phyloP scores from a whole-genome alignment of 192 early-diverging fungal species.

The Lobulomyces angularis region DNA sequence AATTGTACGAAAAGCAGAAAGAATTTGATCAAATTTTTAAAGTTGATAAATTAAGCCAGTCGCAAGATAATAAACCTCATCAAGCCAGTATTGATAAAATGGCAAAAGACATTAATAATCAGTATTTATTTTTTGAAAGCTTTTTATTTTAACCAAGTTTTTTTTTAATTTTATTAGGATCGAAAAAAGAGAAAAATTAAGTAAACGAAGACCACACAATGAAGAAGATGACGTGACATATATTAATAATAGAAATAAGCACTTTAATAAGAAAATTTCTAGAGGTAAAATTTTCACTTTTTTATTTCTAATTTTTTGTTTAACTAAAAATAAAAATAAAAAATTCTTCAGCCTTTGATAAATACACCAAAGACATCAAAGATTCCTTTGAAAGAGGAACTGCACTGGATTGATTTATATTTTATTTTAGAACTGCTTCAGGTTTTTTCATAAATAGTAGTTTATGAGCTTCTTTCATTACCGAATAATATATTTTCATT shows the following conservation, averaged over 20 bases:
- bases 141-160: conserved; percentile 11
- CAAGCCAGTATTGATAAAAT: conserved; percentile 54
- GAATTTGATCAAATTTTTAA: conserved; percentile 50
- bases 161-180: conserved; percentile 27
- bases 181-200: conserved; percentile 44
- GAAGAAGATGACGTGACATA: conserved; percentile 79
- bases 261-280: conserved; percentile 93
- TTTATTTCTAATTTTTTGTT: no score
- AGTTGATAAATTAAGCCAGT: conserved; percentile 51
- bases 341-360: conserved; percentile 96
- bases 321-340: no score
- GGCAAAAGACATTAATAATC: conserved; percentile 58
- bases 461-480: no score
- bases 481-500: no score
- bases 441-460: no score
- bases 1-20: conserved; percentile 59
- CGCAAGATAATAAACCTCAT: conserved; percentile 45
- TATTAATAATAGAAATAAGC: conserved; percentile 91
- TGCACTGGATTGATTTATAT: conserved; percentile 34
- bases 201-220: conserved; percentile 53
- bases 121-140: conserved; percentile 31
- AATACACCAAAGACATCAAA: conserved; percentile 84
- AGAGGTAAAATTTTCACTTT: no score
- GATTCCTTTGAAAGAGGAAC: conserved; percentile 80
- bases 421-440: no score